Evolutionary conservation across 1,284 basidiomycete species (phyloP), one percentile per base, ranked within the genome.

Genomic region (Coniferiporia weirii): DNA sequence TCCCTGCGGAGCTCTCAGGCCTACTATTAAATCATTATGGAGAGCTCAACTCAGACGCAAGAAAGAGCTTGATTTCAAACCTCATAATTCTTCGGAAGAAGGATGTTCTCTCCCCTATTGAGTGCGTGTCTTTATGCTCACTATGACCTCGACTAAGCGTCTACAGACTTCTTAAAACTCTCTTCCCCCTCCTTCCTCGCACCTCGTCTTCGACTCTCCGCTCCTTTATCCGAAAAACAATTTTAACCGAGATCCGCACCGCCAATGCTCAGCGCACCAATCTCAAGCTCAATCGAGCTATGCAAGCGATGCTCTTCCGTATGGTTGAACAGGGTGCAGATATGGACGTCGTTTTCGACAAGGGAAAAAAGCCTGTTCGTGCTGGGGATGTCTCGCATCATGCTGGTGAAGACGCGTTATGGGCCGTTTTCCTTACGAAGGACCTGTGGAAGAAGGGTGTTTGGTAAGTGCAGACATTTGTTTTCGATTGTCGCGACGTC

Each of bases 361-460:
- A 93, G 75, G 88, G 89, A 0, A 92, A 89, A 66, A 67, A 81
- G 15, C 79, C 75, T 63, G 72, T 73, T 7, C 66, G 74, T n/a
- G 70, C 73, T 0, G 74, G 72, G 59, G 76, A 79, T 61, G 69
- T 68, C 5, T 72, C 77, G 34, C 76, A 76, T 38, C 73, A 76
- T 62, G 76, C 77, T 57, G 84, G 85, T 6, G 90, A 92, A 43
- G 96, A 98, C 68, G 95, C 96, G 1, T 91, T 98, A 82, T 99
- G 97, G 96, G 96, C 97, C 1, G 89, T 99, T 48, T 89, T 96
- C 52, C 75, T 99, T 56, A 93, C 95, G 13, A 91, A 93, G 68
- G 95, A 99, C 67, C 77, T 99, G 27, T 99, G 96, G 97, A 84
- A 83, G 66, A 98, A 96, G 74, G 85, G 87, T 38, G 85, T 97